A percentile compares a stretch with the other conserved stretches of the same genome.
These are phyloP conservation scores for Echinochloa phyllopogon DNA, from an alignment of 176 grass and related monocot species.

Conservation along the genomic window DNA sequence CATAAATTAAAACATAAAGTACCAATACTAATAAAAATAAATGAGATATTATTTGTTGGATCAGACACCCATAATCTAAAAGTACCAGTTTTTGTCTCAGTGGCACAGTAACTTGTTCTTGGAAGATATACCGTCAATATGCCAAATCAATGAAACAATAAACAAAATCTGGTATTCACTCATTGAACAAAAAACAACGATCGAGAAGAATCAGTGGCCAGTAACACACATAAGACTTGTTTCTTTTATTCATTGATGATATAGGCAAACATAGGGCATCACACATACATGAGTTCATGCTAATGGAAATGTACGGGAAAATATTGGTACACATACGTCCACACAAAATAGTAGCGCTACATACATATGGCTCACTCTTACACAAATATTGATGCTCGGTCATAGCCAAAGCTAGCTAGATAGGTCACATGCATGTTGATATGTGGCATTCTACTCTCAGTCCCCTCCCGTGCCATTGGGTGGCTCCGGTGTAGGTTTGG, in stretches of 20 bases:
- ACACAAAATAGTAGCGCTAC: not conserved
- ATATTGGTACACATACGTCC: not conserved
- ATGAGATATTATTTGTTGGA: not conserved
- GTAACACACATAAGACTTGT: not conserved
- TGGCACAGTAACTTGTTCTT: not conserved
- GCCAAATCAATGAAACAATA: not conserved
- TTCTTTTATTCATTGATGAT: constrained; percentile 8
- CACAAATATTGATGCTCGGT: not conserved
- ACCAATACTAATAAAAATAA: not conserved
- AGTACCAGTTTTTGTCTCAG: too few species aligned
- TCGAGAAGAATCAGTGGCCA: not conserved
- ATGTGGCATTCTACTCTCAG: not conserved
- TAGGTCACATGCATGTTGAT: not conserved
- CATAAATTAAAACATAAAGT: not conserved
- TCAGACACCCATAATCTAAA: not conserved
- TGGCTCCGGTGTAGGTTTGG: not conserved
- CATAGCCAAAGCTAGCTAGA: not conserved
- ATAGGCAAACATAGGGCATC: not conserved
- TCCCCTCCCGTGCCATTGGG: not conserved
- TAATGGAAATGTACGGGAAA: not conserved
- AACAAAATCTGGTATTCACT: not conserved
- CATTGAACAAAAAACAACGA: not conserved
- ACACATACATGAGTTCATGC: not conserved
- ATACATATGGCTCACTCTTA: not conserved
- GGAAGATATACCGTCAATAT: not conserved